Evolutionary conservation across 192 early-diverging fungal species (phyloP), one percentile per base, ranked within the genome.

Genomic region (Backusella luteola): DNA sequence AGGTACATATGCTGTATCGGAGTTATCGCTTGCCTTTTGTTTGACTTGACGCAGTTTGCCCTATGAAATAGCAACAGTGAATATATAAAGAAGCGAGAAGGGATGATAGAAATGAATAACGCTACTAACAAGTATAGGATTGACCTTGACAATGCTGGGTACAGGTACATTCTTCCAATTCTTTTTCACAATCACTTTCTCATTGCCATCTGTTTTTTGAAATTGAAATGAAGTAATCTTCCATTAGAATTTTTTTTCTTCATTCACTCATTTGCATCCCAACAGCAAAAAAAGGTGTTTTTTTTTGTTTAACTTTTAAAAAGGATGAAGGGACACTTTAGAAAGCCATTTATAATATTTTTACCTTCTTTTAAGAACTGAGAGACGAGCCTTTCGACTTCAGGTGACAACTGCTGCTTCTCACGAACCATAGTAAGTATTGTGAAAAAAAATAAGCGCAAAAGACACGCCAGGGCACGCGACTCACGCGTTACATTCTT

Each of bases 351-450:
- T 15, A 39, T 36, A 15, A 39, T 7, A 29, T 70, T 63, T 63
- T 29, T 56, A 81, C 80, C 80, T 81, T 81, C 80, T 71, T 74
- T 74, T 36, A 78, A 70, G 66, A 78, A 81, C 39, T 75, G 69
- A 21, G 80, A 75, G 29, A 78, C 70, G 2, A 75, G 68, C 66
- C 67, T 75, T 29, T 81, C 76, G 34, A 70, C 78, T 63, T 79
- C 74, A 67, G 78, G 73, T 35, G 36, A 42, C 15, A 21, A 66
- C 41, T 66, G 36, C 36, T 75, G 67, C 36, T 66, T 75, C 7
- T 32, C 19, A 36, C 74, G 74, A 17, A 34, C 67, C 74, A 76
- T 76, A 32, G 23, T 23, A 17, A 39, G 41, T 34, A 38, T 68
- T 38, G 34, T 19, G 66, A 68, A 68, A 68, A 68, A 68, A 68